Percentiles rank a stretch among this genome's conserved stretches.
phyloP scores from a whole-genome alignment of 2,329 filamentous ascomycete species.

The Dothideomycetidae sp. region DNA sequence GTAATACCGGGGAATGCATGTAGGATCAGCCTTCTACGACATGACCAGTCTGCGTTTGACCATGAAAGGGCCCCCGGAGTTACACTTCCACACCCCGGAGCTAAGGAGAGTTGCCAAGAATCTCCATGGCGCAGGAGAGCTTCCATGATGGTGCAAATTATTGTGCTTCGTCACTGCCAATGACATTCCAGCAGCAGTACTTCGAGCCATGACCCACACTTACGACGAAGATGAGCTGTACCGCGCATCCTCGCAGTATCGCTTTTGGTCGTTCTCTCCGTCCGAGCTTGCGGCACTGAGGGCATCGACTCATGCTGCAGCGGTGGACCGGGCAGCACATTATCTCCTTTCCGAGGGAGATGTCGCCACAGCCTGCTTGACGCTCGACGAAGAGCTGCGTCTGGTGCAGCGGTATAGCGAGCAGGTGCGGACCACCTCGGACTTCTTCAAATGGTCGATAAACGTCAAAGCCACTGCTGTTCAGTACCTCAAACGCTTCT shows the following conservation, averaged over 20 bases:
- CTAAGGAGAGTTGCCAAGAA: too few species aligned
- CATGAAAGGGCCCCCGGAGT: neutral
- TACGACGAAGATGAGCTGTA: constrained; percentile 87
- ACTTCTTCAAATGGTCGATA: constrained; percentile 46
- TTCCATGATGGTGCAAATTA: too few species aligned
- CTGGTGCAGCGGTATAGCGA: constrained; percentile 69
- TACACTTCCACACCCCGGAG: too few species aligned
- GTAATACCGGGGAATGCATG: too few species aligned
- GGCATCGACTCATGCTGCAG: constrained; percentile 63
- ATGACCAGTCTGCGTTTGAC: too few species aligned
- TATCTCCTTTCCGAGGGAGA: constrained; percentile 31
- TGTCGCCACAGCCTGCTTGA: constrained; percentile 49
- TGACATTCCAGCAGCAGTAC: too few species aligned
- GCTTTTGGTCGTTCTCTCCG: constrained; percentile 82
- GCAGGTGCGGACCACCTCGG: constrained; percentile 32
- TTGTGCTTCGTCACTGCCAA: neutral
- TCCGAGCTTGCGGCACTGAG: constrained; percentile 57
- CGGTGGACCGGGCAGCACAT: constrained; percentile 51
- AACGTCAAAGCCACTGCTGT: constrained; percentile 63
- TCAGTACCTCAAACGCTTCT: constrained; percentile 86
- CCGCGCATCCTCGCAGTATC: constrained; percentile 75
- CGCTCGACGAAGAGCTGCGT: constrained; percentile 65
- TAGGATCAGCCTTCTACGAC: too few species aligned
- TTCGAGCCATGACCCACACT: constrained; percentile 6
- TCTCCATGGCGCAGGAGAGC: too few species aligned